Conservation (phyloP, 176 grass and related monocot species). For the Carex pumila region DNA sequence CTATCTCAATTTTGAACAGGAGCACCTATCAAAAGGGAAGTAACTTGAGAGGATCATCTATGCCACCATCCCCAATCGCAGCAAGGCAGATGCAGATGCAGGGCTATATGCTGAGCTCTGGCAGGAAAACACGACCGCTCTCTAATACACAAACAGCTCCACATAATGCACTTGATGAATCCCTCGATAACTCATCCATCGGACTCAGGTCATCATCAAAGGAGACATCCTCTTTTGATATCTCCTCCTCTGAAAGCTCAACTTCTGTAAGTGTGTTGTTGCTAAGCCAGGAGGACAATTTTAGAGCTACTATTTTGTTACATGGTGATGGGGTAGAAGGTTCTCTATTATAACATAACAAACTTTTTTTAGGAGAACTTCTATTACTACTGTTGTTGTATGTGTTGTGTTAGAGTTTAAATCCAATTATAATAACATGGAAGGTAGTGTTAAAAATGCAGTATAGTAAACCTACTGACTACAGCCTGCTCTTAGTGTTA, state of each 20-base stretch:
- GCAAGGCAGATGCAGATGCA: constrained; percentile 15
- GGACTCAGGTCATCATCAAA: constrained; percentile 21
- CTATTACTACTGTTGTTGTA: background rate
- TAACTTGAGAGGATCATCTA: constrained; percentile 33
- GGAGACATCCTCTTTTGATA: constrained; percentile 43
- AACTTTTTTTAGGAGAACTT: background rate
- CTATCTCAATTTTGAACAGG: background rate
- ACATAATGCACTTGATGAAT: constrained; percentile 39
- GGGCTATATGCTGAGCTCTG: constrained; percentile 25
- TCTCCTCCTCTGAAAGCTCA: constrained; percentile 35
- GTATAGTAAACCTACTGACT: background rate
- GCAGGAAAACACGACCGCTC: constrained; percentile 35
- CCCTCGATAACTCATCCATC: constrained; percentile 33
- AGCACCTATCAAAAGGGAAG: background rate
- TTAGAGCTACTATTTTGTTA: background rate
- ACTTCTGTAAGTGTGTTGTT: constrained; percentile 11
- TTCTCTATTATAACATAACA: background rate
- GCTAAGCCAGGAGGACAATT: background rate
- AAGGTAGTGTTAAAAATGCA: background rate
- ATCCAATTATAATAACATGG: background rate
- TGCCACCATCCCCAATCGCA: constrained; percentile 29
- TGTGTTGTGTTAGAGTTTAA: background rate
- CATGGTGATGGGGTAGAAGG: background rate
- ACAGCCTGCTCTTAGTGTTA: background rate
- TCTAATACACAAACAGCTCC: constrained; percentile 40